Percentiles rank a stretch among this genome's conserved stretches.
phyloP scores from a whole-genome alignment of 306 rosid genomes.

The Dalbergia oliveri region DNA sequence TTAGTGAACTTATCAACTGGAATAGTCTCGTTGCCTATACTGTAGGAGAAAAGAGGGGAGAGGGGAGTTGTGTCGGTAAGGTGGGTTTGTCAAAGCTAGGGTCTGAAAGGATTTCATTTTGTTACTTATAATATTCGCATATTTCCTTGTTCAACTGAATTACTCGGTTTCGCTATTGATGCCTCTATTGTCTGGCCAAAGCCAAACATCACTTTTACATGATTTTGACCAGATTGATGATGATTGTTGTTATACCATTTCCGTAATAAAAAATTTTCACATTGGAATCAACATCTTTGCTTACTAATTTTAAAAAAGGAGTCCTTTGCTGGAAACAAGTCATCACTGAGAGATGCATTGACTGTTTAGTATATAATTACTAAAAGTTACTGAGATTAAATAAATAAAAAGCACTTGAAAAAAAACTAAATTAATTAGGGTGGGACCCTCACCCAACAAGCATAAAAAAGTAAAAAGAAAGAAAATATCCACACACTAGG shows the following conservation, averaged over 20 bases:
- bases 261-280: not conserved
- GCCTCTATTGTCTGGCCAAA: slow-evolving; percentile 46
- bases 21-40: slow-evolving; percentile 1
- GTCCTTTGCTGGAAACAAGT: slow-evolving; percentile 3
- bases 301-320: not conserved
- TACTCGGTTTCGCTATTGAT: slow-evolving; percentile 7
- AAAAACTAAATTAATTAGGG: not conserved
- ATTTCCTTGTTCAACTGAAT: slow-evolving; percentile 18
- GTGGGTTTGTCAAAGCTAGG: slow-evolving; percentile 9
- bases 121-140: not conserved
- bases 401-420: not conserved
- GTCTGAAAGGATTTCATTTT: slow-evolving; percentile 22
- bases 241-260: not conserved
- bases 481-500: not conserved
- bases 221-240: slow-evolving; percentile 33
- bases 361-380: not conserved
- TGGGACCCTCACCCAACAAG: not conserved
- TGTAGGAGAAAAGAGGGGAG: not conserved
- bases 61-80: slow-evolving; percentile 35
- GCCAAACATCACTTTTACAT: slow-evolving; percentile 52
- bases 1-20: not conserved
- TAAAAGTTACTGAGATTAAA: not conserved
- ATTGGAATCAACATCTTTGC: not conserved
- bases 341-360: not conserved
- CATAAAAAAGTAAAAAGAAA: not conserved